Conservation (phyloP, 345 rosid genomes). For the Mangifera indica region DNA sequence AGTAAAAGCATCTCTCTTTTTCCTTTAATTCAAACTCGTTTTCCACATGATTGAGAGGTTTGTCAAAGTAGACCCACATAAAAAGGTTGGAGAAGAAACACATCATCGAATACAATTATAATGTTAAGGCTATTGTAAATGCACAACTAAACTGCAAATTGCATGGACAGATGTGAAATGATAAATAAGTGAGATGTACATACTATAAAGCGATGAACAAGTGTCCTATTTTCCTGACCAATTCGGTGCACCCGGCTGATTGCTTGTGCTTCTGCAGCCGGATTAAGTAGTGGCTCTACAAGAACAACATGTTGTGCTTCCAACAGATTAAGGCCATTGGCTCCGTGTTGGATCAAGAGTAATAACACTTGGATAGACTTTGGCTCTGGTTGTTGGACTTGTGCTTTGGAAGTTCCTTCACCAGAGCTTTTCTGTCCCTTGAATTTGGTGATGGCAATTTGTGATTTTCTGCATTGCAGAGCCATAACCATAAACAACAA, state of each 20-base stretch:
- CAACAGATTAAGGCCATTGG: constrained; percentile 92
- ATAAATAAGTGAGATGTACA: constrained; percentile 23
- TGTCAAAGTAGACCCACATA: too few species aligned
- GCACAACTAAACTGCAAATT: too few species aligned
- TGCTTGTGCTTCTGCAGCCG: constrained; percentile 97
- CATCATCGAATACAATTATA: too few species aligned
- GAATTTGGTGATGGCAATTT: constrained; percentile 74
- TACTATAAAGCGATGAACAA: constrained; percentile 90
- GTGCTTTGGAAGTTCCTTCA: constrained; percentile 23
- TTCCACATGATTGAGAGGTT: too few species aligned
- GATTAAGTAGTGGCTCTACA: constrained; percentile 91
- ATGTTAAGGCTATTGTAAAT: too few species aligned
- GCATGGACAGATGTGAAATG: too few species aligned
- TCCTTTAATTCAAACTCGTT: too few species aligned
- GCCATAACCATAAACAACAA: constrained; percentile 20
- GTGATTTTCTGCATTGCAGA: constrained; percentile 69
- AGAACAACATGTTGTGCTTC: constrained; percentile 95
- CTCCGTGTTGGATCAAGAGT: constrained; percentile 91
- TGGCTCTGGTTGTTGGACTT: constrained; percentile 30
- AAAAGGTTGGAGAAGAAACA: too few species aligned
- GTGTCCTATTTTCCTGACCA: constrained; percentile 75
- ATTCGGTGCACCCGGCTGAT: constrained; percentile 90
- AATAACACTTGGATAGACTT: constrained; percentile 64
- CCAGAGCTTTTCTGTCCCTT: constrained; percentile 43
- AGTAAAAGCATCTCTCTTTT: neutral